Evolutionary conservation across 768 basidiomycete genomes (phyloP), one percentile per base, ranked within the genome.

Genomic region (Ephemerocybe angulata): DNA sequence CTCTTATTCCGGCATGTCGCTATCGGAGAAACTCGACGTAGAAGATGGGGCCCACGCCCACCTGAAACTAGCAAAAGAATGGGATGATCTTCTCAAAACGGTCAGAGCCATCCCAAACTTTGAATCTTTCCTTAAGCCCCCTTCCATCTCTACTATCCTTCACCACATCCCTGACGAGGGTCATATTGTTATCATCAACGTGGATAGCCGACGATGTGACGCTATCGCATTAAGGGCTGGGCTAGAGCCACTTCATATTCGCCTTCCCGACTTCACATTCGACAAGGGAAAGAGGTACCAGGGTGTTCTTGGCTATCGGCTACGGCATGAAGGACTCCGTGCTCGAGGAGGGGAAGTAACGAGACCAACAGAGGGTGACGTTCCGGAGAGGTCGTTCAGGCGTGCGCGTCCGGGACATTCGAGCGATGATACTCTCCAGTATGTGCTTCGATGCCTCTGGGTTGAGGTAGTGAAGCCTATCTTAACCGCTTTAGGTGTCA

Each of bases 111-210:
- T 28, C 49, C 61, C 12, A 40, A 53, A 28, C 30, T 64, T 64
- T 53, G 54, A 59, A 30, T 54, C 59, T 42, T 68, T 68, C 49
- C 50, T 68, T 7, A 50, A 31, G 10, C 64, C 65, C 24, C 30
- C 30, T 25, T 21, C 43, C 19, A 40, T 29, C 19, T 50, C 56
- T 1, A 17, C 21, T 17, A 22, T 17, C 11, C 54, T 65, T 12
- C 44, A 53, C 19, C 28, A 41, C 19, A 60, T 58, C 21, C 61
- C 63, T 11, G 47, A 15, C 3, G 29, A 41, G 24, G 61, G 64
- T 5, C 61, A 58, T 15, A 59, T 65, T n/a, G 59, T 64, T 24
- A 28, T 67, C 31, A 46, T 67, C 29, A 65, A 60, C 43, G 50
- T 60, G 8, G 31, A 61, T 41, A 28, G 29, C 6, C 31, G 33